Percentiles rank a stretch among this genome's conserved stretches.
Conservation (phyloP, 305 asterid genomes). For the Fraxinus angustifolia region DNA sequence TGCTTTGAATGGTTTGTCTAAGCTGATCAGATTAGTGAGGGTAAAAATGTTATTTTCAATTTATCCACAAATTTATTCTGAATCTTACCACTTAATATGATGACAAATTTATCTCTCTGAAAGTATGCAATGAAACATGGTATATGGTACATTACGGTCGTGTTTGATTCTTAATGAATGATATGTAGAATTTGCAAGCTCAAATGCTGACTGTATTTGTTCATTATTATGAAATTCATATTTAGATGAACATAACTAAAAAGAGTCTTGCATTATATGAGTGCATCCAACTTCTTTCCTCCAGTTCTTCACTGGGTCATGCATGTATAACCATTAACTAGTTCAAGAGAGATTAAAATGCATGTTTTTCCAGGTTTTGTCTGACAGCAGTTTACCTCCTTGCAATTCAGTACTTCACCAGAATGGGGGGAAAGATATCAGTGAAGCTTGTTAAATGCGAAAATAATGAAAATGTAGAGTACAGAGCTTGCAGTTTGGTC, state of each 20-base stretch:
- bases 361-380: constrained; percentile 54
- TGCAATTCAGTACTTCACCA: constrained; percentile 78
- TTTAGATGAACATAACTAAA: neutral
- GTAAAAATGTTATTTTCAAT: neutral
- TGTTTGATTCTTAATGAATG: neutral
- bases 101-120: neutral
- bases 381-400: constrained; percentile 76
- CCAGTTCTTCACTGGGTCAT: neutral
- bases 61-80: neutral
- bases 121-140: neutral
- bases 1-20: neutral
- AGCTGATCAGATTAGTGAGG: neutral
- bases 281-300: neutral
- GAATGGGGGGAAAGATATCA: constrained; percentile 74
- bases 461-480: constrained; percentile 56
- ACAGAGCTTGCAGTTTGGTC: constrained; percentile 82
- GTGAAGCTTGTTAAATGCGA: constrained; percentile 79
- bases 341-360: neutral
- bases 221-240: neutral
- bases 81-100: neutral
- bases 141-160: neutral
- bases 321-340: neutral
- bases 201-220: neutral
- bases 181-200: neutral
- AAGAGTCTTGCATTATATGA: neutral